A percentile compares a stretch with the other conserved stretches of the same genome.
Conservation (phyloP, 2,329 filamentous ascomycete species). For the Colletotrichum acutatum region DNA sequence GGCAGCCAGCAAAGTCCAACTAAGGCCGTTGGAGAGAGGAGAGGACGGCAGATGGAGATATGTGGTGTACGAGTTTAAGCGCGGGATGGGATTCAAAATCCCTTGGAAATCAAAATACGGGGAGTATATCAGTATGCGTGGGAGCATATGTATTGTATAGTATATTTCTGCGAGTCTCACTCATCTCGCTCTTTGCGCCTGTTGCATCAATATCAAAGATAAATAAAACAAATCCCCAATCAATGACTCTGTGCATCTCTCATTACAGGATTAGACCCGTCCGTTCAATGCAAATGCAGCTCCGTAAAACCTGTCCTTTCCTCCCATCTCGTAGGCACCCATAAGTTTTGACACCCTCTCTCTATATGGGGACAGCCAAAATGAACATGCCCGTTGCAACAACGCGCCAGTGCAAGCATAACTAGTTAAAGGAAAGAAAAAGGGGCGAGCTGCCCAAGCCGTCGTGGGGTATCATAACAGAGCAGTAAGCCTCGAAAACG, state of each 20-base stretch:
- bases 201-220: slow-evolving; percentile 23
- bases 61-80: neutral
- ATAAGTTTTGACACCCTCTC: neutral
- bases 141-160: slow-evolving; percentile 23
- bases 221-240: slow-evolving; percentile 12
- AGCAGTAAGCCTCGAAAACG: slow-evolving; percentile 36
- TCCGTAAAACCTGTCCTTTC: slow-evolving; percentile 5
- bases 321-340: slow-evolving; percentile 4
- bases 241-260: slow-evolving; percentile 29
- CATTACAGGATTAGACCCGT: slow-evolving; percentile 20
- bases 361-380: slow-evolving; percentile 1
- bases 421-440: slow-evolving; percentile 1
- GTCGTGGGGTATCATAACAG: slow-evolving; percentile 37
- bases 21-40: slow-evolving; percentile 14
- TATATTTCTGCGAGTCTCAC: slow-evolving; percentile 23
- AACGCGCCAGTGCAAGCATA: neutral
- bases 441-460: slow-evolving; percentile 26
- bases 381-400: neutral
- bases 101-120: neutral
- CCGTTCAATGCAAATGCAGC: slow-evolving; percentile 21
- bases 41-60: neutral
- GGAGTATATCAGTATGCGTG: neutral
- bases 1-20: slow-evolving; percentile 54
- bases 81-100: neutral
- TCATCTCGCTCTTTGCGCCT: slow-evolving; percentile 13